Base-by-base conservation (phyloP, 345 rosid genomes). In the Gossypium arboreum region DNA sequence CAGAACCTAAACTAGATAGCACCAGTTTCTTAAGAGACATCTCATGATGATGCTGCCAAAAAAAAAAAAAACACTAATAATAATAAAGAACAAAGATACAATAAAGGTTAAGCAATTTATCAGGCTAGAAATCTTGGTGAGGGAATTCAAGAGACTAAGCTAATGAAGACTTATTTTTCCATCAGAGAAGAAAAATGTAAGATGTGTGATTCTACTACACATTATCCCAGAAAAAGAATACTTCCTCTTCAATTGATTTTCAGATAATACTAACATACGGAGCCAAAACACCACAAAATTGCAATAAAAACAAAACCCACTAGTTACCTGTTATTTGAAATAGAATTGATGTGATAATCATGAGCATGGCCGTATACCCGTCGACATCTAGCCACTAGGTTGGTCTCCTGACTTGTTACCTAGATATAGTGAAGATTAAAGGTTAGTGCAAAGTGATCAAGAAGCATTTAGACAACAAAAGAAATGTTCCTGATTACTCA, bases 281-380 rank as follows among this genome's bases (percentile, higher is more conserved):
- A 60, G 18, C 15, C 68, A 63, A 39, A 63, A 7, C 13, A 39
- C 48, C 9, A 70, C 10, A 27, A 51, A 51, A 51, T 27, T 1
- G 13, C 4, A 15, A 34, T 34, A 51, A n/a, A 29, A 73, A 25
- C 47, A 65, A 29, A 61, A 71, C 48, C 68, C 69, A n/a, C 55
- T 11, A 48, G 52, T 17, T 48, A 48, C 52, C 52, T 48, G 52
- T 48, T 48, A 48, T 48, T 48, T 11, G 52, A 48, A 48, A 95
- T 95, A 48, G 99, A 95, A 87, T 93, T 93, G 81, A 95, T 91
- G 82, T 95, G 99, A 87, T 95, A 95, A 83, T 95, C 98, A 85
- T 95, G 99, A 72, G 99, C 99, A 83, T 95, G 98, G 59, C 97
- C 92, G 85, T 93, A 95, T 29, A 93, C 90, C 84, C 98, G 88